These are phyloP conservation scores for Fusarium sp. DNA, from an alignment of 2,329 filamentous ascomycete genomes.

Conservation along the genomic window DNA sequence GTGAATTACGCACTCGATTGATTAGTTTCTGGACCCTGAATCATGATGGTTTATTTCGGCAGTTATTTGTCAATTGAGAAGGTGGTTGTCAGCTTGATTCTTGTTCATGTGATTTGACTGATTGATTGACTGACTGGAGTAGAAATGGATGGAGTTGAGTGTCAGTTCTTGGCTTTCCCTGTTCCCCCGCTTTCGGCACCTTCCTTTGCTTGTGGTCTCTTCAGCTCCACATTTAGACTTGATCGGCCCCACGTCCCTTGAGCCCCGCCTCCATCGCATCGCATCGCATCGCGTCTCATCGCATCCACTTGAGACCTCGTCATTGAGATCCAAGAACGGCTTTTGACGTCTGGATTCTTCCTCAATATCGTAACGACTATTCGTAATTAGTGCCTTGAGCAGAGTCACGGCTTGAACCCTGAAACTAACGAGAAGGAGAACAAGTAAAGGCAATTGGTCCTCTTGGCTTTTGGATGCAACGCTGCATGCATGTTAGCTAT, in stretches of 20 bases:
- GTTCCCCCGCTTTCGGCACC: constrained; percentile 34
- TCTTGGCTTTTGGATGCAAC: constrained; percentile 1
- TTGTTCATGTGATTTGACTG: constrained; percentile 13
- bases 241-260: constrained; percentile 37
- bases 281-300: constrained; percentile 3
- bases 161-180: background rate
- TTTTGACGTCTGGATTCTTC: constrained; percentile 23
- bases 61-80: constrained; percentile 4
- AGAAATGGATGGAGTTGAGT: background rate
- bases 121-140: background rate
- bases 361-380: background rate
- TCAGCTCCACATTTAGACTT: constrained; percentile 16
- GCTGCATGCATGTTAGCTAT: constrained; percentile 19
- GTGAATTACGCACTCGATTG: constrained; percentile 31
- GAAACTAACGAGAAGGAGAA: background rate
- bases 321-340: constrained; percentile 29
- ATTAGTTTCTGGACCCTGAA: constrained; percentile 23
- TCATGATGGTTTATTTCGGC: constrained; percentile 5
- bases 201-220: constrained; percentile 20
- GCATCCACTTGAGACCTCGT: constrained; percentile 34
- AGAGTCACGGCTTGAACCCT: background rate
- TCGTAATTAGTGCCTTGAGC: background rate
- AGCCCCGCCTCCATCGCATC: constrained; percentile 30
- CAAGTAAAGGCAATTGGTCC: constrained; percentile 2
- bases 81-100: background rate